phyloP scores from a whole-genome alignment of 2,329 filamentous ascomycete genomes.

The Bisporella sp. region DNA sequence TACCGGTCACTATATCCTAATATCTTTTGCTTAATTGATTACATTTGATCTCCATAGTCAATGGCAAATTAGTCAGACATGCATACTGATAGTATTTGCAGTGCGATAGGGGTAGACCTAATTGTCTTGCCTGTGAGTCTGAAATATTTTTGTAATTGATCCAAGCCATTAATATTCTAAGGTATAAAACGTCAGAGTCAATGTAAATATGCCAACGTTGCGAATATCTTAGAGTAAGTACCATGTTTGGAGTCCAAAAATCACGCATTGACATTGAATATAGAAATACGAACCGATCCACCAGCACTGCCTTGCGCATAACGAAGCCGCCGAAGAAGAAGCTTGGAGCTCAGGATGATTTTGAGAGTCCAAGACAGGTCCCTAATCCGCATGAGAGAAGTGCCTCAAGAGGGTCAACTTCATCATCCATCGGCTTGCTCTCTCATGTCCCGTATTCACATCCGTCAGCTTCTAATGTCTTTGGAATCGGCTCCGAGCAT shows the following conservation, averaged over 20 bases:
- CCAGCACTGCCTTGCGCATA: slow-evolving; percentile 47
- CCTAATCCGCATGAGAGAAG: slow-evolving; percentile 17
- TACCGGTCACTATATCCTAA: too few relatives aligned
- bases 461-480: slow-evolving; percentile 67
- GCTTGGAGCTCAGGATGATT: slow-evolving; percentile 12
- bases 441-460: slow-evolving; percentile 68
- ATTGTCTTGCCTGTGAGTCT: slow-evolving; percentile 55
- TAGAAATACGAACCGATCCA: slow-evolving; percentile 48
- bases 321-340: slow-evolving; percentile 52
- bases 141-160: slow-evolving; percentile 14
- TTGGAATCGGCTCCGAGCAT: slow-evolving; percentile 73
- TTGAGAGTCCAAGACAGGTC: slow-evolving; percentile 17
- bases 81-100: slow-evolving; percentile 26
- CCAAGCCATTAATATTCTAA: slow-evolving; percentile 21
- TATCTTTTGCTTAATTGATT: too few relatives aligned
- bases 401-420: slow-evolving; percentile 19
- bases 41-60: too few relatives aligned
- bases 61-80: too few relatives aligned
- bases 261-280: not conserved
- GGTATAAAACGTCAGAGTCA: slow-evolving; percentile 71
- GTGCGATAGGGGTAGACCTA: slow-evolving; percentile 69
- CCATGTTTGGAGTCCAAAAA: not conserved
- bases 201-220: slow-evolving; percentile 70
- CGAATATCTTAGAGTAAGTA: slow-evolving; percentile 67
- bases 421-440: slow-evolving; percentile 50